A percentile compares a stretch with the other conserved stretches of the same genome.
These are phyloP conservation scores for Apium graveolens DNA, from an alignment of 129 eudicot species.

Conservation along the genomic window DNA sequence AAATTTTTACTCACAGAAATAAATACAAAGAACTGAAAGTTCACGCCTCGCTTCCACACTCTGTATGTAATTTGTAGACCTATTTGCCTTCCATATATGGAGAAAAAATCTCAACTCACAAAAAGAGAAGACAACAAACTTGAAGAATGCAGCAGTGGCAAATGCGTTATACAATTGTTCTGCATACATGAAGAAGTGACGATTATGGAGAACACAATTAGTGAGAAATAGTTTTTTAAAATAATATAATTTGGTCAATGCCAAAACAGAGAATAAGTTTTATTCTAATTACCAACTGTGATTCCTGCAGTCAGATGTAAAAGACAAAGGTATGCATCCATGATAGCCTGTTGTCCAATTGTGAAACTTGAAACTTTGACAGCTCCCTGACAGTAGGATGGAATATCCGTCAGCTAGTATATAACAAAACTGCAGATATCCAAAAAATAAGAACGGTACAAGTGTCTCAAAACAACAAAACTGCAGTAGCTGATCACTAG, in stretches of 20 bases:
- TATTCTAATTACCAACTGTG: slow-evolving; percentile 47
- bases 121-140: slow-evolving; percentile 79
- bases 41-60: slow-evolving; percentile 86
- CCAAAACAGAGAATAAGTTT: not conserved
- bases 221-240: not conserved
- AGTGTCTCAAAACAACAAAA: not conserved
- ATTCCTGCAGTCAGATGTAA: slow-evolving; percentile 90
- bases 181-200: slow-evolving; percentile 26
- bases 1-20: slow-evolving; percentile 72
- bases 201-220: not conserved
- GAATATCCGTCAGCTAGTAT: slow-evolving; percentile 4
- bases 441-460: not conserved
- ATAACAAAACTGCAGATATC: not conserved
- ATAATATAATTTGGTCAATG: not conserved
- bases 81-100: slow-evolving; percentile 86
- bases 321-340: slow-evolving; percentile 98
- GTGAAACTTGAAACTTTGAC: slow-evolving; percentile 85
- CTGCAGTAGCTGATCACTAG: not conserved
- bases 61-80: slow-evolving; percentile 56
- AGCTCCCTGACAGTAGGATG: slow-evolving; percentile 51
- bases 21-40: slow-evolving; percentile 72
- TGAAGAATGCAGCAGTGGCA: slow-evolving; percentile 85
- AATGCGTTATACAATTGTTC: slow-evolving; percentile 79
- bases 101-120: slow-evolving; percentile 89
- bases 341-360: slow-evolving; percentile 96